Percentiles rank a stretch among this genome's conserved stretches.
Conservation (phyloP, 2,329 filamentous ascomycete genomes). For the Ramularia collo-cygni region DNA sequence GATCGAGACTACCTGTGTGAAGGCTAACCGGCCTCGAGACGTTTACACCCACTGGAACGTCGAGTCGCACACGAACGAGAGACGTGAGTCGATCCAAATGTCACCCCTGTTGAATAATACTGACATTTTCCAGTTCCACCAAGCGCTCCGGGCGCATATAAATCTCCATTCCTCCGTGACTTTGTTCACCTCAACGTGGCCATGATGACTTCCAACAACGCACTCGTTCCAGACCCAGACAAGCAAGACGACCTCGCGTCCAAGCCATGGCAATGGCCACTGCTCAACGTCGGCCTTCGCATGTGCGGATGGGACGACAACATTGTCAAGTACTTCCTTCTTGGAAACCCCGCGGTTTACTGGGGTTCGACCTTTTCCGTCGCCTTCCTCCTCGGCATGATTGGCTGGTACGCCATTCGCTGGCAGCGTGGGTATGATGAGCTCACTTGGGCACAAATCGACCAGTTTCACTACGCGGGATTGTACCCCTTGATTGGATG, state of each 20-base stretch:
- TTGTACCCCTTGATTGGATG: conserved; percentile 88
- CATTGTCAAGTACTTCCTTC: conserved; percentile 95
- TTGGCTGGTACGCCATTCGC: conserved; percentile 79
- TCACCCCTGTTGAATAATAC: conserved; percentile 6
- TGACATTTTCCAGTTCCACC: conserved; percentile 62
- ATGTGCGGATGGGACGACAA: conserved; percentile 99
- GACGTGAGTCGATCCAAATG: conserved; percentile 54
- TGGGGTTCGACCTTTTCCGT: conserved; percentile 85
- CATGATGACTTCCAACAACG: conserved; percentile 99
- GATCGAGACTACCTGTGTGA: conserved; percentile 93
- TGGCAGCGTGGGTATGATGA: conserved; percentile 95
- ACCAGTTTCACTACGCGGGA: conserved; percentile 90
- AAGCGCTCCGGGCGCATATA: conserved; percentile 84
- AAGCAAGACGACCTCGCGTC: conserved; percentile 98
- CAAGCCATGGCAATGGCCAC: conserved; percentile 96
- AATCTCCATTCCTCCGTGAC: conserved; percentile 94
- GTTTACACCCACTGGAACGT: conserved; percentile 99
- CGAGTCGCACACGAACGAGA: conserved; percentile 89
- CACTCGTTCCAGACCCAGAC: conserved; percentile 91
- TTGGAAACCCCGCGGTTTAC: conserved; percentile 93
- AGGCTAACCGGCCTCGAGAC: conserved; percentile 85
- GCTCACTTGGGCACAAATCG: conserved; percentile 70
- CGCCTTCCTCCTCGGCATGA: conserved; percentile 62
- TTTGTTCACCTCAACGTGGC: conserved; percentile 97
- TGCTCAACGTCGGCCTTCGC: conserved; percentile 87